Conservation (phyloP, 2,329 filamentous ascomycete species). For the Arachnomyces sp. region DNA sequence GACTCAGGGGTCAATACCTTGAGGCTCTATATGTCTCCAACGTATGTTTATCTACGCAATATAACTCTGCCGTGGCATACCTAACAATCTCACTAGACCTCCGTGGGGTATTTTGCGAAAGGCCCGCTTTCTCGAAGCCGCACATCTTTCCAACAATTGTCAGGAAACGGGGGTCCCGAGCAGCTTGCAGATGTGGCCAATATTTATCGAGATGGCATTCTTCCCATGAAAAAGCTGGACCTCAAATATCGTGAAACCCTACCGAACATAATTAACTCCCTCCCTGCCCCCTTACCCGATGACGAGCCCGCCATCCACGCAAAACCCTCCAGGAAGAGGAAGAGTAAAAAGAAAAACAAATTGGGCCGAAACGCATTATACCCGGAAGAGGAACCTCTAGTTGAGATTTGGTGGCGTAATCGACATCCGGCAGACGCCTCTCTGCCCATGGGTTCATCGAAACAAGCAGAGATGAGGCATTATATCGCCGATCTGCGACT, state of each 20-base stretch:
- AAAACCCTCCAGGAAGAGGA: slow-evolving; percentile 21
- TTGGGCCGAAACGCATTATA: slow-evolving; percentile 41
- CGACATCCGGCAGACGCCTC: slow-evolving; percentile 21
- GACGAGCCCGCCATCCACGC: slow-evolving; percentile 19
- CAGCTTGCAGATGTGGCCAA: slow-evolving; percentile 23
- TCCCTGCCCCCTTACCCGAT: slow-evolving; percentile 29
- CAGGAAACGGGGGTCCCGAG: slow-evolving; percentile 16
- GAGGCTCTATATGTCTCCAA: slow-evolving; percentile 38
- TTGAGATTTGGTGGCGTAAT: slow-evolving; percentile 40
- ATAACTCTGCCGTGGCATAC: not conserved
- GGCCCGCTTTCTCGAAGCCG: slow-evolving; percentile 41
- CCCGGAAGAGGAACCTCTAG: slow-evolving; percentile 34
- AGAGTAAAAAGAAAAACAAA: slow-evolving; percentile 31
- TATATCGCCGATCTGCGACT: slow-evolving; percentile 37
- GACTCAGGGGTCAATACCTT: slow-evolving; percentile 32
- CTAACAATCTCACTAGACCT: slow-evolving; percentile 28
- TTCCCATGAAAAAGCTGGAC: slow-evolving; percentile 40
- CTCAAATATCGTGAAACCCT: slow-evolving; percentile 40
- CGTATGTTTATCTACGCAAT: slow-evolving; percentile 16
- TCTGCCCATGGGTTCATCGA: slow-evolving; percentile 20
- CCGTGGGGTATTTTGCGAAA: slow-evolving; percentile 45
- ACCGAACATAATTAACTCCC: slow-evolving; percentile 30
- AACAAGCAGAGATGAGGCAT: slow-evolving; percentile 32
- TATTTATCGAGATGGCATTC: slow-evolving; percentile 35
- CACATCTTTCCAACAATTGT: slow-evolving; percentile 25